Percentiles rank a stretch among this genome's conserved stretches.
Evolutionary conservation across 1,139 yeast genomes (phyloP).

Genomic region (Sugiyamaella grinbergsii): DNA sequence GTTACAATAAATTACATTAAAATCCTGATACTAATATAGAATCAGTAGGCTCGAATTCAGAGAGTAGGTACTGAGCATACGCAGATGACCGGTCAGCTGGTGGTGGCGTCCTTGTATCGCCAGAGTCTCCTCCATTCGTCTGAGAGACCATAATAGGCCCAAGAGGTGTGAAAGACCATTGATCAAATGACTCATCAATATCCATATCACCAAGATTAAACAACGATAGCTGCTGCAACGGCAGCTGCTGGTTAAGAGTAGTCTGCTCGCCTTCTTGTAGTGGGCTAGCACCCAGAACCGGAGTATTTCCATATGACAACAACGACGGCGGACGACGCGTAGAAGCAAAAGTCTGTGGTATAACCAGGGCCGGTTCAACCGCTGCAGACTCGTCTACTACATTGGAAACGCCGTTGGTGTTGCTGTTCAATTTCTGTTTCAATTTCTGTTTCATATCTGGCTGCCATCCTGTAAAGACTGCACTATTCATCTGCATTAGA

Average conservation of each 20-base stretch:
- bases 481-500: constrained; percentile 15
- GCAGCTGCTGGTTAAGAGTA: constrained; percentile 1
- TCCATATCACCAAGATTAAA: constrained; percentile 16
- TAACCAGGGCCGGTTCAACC: neutral
- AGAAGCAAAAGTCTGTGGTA: neutral
- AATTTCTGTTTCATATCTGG: constrained; percentile 5
- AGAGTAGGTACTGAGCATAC: constrained; percentile 13
- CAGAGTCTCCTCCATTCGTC: neutral
- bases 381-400: neutral
- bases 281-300: constrained; percentile 3
- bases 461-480: constrained; percentile 12
- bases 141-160: constrained; percentile 20
- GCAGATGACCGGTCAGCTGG: neutral
- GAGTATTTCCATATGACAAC: constrained; percentile 7
- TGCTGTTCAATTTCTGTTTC: neutral
- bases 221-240: constrained; percentile 4
- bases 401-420: neutral
- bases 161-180: constrained; percentile 20
- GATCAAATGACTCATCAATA: constrained; percentile 15
- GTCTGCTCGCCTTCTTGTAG: constrained; percentile 2
- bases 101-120: neutral
- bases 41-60: constrained; percentile 16
- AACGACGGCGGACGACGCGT: constrained; percentile 6
- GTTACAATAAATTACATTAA: constrained; percentile 1
- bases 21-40: constrained; percentile 10